Evolutionary conservation across 1,139 yeast species (phyloP), one percentile per base, ranked within the genome.

Genomic region (Sugiyamaella castrensis): DNA sequence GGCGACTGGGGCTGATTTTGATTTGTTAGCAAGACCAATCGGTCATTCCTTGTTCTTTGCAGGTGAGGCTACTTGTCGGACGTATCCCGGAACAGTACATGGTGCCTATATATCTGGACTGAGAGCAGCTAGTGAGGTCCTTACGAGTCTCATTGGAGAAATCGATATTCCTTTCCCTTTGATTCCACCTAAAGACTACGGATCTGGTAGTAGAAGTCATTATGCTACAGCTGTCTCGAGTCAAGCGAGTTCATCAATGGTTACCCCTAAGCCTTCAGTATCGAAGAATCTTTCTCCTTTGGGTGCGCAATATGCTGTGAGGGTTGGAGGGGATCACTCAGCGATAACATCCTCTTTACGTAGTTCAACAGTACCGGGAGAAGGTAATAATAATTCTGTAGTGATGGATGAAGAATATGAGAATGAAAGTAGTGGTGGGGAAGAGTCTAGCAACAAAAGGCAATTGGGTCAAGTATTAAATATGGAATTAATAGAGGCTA

Each of bases 51-150:
- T 72, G 43, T 71, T 67, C 52, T 72, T 72, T 53, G 76, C 76
- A 1, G 76, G 76, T 32, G 76, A 72, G 47, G 76, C 75, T 0
- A 72, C 76, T 1, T 69, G 71, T 37, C 60, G 75, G 8, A 57
- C 66, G 10, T 66, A 68, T 46, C 76, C 76, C 0, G 74, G 74
- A 1, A 71, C 76, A 0, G 72, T 72, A 4, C 76, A 72, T 48
- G 76, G 76, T 1, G 76, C 76, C 0, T 72, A 71, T 50, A 53
- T 72, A 0, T 70, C 74, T 6, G 76, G 76, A 2, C 56, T 72
- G 28, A 57, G 75, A 12, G 74, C 71, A 1, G 75, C 76, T 0
- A 66, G 63, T 26, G 75, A 72, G 40, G 71, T 70, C 2, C 53
- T 72, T 30, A 68, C 69, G 32, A 66, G 71, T 45, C 46, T 72